A percentile compares a stretch with the other conserved stretches of the same genome.
phyloP scores from a whole-genome alignment of 2,329 filamentous ascomycete genomes.

The Pleurostoma richardsiae region DNA sequence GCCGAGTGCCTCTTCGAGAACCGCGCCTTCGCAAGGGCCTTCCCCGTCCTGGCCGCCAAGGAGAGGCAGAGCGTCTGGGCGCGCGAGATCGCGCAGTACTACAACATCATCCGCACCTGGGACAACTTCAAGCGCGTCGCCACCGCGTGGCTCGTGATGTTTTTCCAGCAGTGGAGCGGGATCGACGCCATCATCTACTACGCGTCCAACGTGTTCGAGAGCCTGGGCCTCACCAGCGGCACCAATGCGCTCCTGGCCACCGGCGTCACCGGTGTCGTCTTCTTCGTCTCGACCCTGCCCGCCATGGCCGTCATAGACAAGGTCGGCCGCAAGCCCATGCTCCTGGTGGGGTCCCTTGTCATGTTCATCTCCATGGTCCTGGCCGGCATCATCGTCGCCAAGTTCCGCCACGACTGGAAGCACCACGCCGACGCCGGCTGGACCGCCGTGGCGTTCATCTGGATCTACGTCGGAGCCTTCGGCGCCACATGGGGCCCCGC shows the following conservation, averaged over 20 bases:
- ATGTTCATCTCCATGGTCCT: constrained; percentile 32
- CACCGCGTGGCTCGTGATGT: constrained; percentile 38
- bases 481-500: constrained; percentile 25
- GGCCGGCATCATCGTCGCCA: constrained; percentile 33
- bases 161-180: constrained; percentile 40
- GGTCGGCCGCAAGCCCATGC: constrained; percentile 12
- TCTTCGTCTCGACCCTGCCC: constrained; percentile 20
- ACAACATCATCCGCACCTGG: constrained; percentile 37
- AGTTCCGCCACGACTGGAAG: constrained; percentile 28
- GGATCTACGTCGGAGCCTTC: constrained; percentile 21
- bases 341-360: constrained; percentile 28
- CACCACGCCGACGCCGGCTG: constrained; percentile 28
- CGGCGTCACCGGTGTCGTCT: constrained; percentile 25
- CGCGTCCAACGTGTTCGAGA: constrained; percentile 8
- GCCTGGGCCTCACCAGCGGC: constrained; percentile 13
- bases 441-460: constrained; percentile 27
- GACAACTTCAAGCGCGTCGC: constrained; percentile 44
- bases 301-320: constrained; percentile 2
- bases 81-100: constrained; percentile 44
- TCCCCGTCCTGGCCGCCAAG: constrained; percentile 35
- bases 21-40: constrained; percentile 33
- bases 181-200: constrained; percentile 27
- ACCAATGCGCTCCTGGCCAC: constrained; percentile 25
- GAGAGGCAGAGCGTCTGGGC: constrained; percentile 33
- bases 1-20: constrained; percentile 37